Base-by-base conservation (phyloP, 441 rosid genomes). In the Erysimum cheiri region DNA sequence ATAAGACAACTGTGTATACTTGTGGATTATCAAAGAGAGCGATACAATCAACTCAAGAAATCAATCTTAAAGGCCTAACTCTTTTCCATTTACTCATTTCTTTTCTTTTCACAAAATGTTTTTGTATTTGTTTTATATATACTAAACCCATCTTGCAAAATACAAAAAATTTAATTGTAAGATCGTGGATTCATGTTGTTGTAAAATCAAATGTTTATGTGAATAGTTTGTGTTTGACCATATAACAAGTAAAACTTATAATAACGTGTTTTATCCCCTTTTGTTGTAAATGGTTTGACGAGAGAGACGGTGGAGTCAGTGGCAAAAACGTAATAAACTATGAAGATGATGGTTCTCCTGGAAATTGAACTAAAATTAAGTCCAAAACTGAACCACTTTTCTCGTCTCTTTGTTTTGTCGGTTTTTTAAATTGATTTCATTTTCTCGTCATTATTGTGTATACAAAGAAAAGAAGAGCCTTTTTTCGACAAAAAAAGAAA, bases 1-100 rank as follows among this genome's bases (percentile, higher is more conserved):
- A 94, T 90, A 64, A 85, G 91, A 81, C 94, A 94, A 69, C 88
- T 76, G 0, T 85, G 93, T 64, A 10, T 82, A 37, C 54, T 78
- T 64, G 78, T 83, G 35, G 89, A 91, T 53, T 83, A 88, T 79
- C 92, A 91, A 53, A 79, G 83, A 43, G 46, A 46, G 33, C 84
- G 88, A 11, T 83, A 72, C 29, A 63, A 81, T 74, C 63, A 78
- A 57, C 83, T 85, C 60, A 85, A 78, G 80, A 76, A 70, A 47
- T 60, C 78, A 62, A 69, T 44, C 69, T 75, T 43, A 17, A 46
- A 40, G 17, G 33, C 7, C 10, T 6, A 32, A 44, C 47, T 54
- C 46, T 55, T 71, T 47, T 26, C 19, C 17, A 36, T 47, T 15
- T 47, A 60, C 43, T 26, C 49, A 24, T 39, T 22, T 19, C 22